Percentiles rank a stretch among this genome's conserved stretches.
These are phyloP conservation scores for Podaxis mareebaensis DNA, from an alignment of 768 basidiomycete genomes.

Conservation along the genomic window DNA sequence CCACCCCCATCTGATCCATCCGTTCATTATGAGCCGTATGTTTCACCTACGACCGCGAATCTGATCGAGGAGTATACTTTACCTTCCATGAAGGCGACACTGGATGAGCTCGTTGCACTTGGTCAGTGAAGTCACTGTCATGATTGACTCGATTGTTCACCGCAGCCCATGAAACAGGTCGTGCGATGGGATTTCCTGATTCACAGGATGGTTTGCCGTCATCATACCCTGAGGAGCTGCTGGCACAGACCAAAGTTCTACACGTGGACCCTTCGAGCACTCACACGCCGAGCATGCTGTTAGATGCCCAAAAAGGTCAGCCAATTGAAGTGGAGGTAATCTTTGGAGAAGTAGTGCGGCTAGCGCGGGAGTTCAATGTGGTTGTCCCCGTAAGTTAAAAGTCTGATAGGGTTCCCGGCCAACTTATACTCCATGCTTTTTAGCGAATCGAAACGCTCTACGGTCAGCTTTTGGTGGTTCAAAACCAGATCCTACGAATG, in stretches of 20 bases:
- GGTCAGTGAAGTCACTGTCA: slow-evolving; percentile 21
- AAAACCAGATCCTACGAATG: slow-evolving; percentile 58
- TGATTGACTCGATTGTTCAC: background rate
- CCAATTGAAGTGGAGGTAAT: slow-evolving; percentile 73
- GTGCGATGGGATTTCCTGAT: slow-evolving; percentile 49
- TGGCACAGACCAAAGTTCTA: slow-evolving; percentile 38
- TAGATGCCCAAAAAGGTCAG: slow-evolving; percentile 52
- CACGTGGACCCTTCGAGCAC: slow-evolving; percentile 43
- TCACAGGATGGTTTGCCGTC: slow-evolving; percentile 47
- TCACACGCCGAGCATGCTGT: slow-evolving; percentile 62
- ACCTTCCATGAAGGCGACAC: slow-evolving; percentile 36
- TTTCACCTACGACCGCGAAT: slow-evolving; percentile 29
- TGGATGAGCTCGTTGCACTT: slow-evolving; percentile 40
- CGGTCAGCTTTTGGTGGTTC: slow-evolving; percentile 55
- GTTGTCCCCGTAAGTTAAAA: slow-evolving; percentile 48
- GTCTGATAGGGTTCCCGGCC: background rate
- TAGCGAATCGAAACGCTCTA: slow-evolving; percentile 68
- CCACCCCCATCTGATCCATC: slow-evolving; percentile 39
- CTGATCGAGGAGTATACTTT: slow-evolving; percentile 34
- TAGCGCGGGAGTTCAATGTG: slow-evolving; percentile 46
- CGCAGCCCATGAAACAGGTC: slow-evolving; percentile 28
- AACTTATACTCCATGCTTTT: background rate
- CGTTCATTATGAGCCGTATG: slow-evolving; percentile 33
- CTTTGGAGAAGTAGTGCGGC: slow-evolving; percentile 58
- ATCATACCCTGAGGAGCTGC: slow-evolving; percentile 35